Base-by-base conservation (phyloP, 495 filamentous ascomycete species). In the Sordaria brevicollis region DNA sequence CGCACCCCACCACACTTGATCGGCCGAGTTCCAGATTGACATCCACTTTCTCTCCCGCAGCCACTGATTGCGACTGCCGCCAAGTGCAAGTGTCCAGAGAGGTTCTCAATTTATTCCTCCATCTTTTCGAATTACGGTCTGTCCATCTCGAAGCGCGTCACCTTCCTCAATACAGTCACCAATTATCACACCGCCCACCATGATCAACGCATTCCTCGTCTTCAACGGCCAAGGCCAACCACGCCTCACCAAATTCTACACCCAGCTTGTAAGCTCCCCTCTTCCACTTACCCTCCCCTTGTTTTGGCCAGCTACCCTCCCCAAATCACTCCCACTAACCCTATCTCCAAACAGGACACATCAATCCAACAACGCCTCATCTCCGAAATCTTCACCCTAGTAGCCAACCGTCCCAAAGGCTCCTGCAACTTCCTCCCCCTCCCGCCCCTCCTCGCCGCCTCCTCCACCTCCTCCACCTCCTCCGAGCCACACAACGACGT, bases 181-280 rank as follows among this genome's bases (percentile, higher is more conserved):
- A 31, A 33, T 17, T 62, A 9, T 57, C 49, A 31, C 49, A 11
- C 5, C 11, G 10, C 33, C 35, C 75, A 79, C 71, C 69, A 99
- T 99, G 95, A 98, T 99, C 82, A 99, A 97, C 86, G 95, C 95
- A 37, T 93, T 99, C 66, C 86, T 99, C 43, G 93, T 99, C 77
- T 99, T 99, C 86, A 99, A 99, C 79, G 97, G 97, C 80, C 91
- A 92, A 70, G 95, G 95, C 71, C 93, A 98, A 77, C 94, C 95
- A 17, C 91, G 95, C 36, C 87, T 99, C 70, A 98, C 94, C 71
- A 98, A 97, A 76, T 99, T 99, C 85, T 99, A 99, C 80, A 97
- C 95, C 13, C 94, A 98, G 77, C 90, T 99, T 66, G 95, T 97
- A 80, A 65, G 85, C 79, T 62, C 57, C 39, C 36, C 68, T 71